phyloP scores from a whole-genome alignment of 1,284 basidiomycete genomes.

The Violaceomyces palustris region DNA sequence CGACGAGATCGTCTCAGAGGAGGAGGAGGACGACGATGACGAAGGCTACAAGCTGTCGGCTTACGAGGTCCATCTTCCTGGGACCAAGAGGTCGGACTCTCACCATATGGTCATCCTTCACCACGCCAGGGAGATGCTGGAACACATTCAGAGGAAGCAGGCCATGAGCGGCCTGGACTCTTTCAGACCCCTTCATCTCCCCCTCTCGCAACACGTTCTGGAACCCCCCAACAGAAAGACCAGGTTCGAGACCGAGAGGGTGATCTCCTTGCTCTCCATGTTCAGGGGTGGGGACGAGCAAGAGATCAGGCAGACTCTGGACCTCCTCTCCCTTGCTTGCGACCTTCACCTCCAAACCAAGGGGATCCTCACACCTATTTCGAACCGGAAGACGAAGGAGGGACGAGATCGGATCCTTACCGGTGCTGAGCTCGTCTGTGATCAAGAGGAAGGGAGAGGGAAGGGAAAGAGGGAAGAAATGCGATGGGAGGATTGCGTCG shows the following conservation, averaged over 20 bases:
- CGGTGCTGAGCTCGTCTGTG: too few relatives aligned
- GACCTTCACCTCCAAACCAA: constrained; percentile 17
- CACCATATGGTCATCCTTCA: constrained; percentile 27
- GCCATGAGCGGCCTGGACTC: constrained; percentile 14
- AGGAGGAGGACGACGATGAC: too few relatives aligned
- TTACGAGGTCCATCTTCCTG: constrained; percentile 17
- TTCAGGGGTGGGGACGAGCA: constrained; percentile 23
- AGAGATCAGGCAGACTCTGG: constrained; percentile 16
- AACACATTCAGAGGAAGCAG: constrained; percentile 28
- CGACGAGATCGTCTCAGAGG: too few relatives aligned
- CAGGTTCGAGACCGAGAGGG: constrained; percentile 7
- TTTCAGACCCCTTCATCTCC: too few relatives aligned
- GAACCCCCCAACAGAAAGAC: too few relatives aligned
- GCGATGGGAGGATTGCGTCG: too few relatives aligned
- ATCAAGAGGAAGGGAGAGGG: not conserved
- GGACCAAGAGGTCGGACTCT: constrained; percentile 15
- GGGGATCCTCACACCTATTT: too few relatives aligned
- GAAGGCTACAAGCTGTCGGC: constrained; percentile 9
- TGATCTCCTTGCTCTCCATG: constrained; percentile 19
- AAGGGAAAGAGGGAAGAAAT: not conserved
- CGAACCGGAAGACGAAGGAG: not conserved
- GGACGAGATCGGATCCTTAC: too few relatives aligned
- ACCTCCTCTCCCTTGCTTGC: constrained; percentile 24
- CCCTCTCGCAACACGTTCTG: too few relatives aligned
- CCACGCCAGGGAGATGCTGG: constrained; percentile 25